These are phyloP conservation scores for Fistulinella cinereoalba DNA, from an alignment of 1,284 basidiomycete genomes.

Conservation along the genomic window DNA sequence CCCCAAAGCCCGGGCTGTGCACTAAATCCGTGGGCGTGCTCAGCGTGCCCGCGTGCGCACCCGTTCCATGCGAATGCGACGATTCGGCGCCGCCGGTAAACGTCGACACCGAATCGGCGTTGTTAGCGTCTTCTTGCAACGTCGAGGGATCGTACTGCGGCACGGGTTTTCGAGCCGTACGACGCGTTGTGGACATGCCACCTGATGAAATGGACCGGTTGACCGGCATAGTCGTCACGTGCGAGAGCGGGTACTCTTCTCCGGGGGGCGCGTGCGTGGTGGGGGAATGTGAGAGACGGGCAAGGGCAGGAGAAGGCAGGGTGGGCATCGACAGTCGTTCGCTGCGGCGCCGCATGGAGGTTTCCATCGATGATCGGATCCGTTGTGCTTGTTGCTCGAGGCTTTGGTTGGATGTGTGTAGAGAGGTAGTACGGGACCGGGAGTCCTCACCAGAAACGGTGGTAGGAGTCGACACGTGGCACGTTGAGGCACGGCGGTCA, in stretches of 20 bases:
- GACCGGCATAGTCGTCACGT: conserved; percentile 18
- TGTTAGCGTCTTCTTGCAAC: conserved; percentile 19
- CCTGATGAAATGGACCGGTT: conserved; percentile 25
- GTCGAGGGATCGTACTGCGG: conserved; percentile 40
- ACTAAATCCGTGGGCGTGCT: conserved; percentile 22
- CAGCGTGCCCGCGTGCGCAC: conserved; percentile 10
- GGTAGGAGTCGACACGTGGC: conserved; percentile 10
- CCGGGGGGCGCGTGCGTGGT: conserved; percentile 1
- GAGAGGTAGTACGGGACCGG: conserved; percentile 12
- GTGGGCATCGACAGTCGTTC: conserved; percentile 32
- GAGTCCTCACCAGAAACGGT: conserved; percentile 2
- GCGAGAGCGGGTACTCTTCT: conserved; percentile 28
- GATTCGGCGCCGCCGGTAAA: conserved; percentile 25
- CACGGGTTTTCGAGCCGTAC: conserved; percentile 43
- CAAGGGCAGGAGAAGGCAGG: conserved; percentile 16
- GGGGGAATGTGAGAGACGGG: conserved; percentile 15
- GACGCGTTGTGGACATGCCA: conserved; percentile 20
- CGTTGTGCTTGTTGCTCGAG: conserved; percentile 31
- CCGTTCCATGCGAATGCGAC: conserved; percentile 30
- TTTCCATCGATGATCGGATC: conserved; percentile 33
- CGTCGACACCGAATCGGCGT: conserved; percentile 21
- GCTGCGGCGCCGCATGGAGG: conserved; percentile 21
- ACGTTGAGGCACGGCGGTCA: conserved; percentile 20
- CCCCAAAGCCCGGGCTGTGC: conserved; percentile 21
- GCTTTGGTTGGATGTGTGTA: conserved; percentile 12